Percentiles rank a stretch among this genome's conserved stretches.
These are phyloP conservation scores for Pythium utonaiense DNA, from an alignment of 352 stramenopile genomes.

Conservation along the genomic window DNA sequence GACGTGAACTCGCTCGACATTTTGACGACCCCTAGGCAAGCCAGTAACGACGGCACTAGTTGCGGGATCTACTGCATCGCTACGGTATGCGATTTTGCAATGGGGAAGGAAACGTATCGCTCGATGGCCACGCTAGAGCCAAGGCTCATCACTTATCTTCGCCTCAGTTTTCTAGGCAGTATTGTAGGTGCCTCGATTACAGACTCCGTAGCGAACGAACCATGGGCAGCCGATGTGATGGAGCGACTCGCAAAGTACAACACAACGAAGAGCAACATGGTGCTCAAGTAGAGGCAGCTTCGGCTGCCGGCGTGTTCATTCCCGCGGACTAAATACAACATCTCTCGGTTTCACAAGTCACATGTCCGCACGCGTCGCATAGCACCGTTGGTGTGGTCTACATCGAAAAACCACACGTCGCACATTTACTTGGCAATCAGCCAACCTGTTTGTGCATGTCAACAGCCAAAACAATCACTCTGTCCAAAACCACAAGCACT, in stretches of 20 bases:
- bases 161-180: not conserved
- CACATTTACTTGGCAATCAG: no score
- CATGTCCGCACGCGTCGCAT: no score
- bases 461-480: no score
- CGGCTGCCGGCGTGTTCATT: no score
- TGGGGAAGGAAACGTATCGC: not conserved
- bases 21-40: not conserved
- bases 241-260: not conserved
- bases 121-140: not conserved
- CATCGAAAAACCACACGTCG: no score
- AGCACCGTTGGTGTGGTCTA: no score
- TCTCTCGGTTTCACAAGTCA: no score
- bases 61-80: not conserved
- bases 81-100: not conserved
- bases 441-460: no score
- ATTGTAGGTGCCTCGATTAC: not conserved
- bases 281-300: no score
- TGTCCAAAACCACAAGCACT: no score
- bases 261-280: no score
- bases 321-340: no score
- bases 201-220: not conserved
- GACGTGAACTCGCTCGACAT: not conserved
- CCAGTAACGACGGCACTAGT: not conserved
- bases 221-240: not conserved
- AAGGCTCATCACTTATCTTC: not conserved